Evolutionary conservation across 2,329 filamentous ascomycete genomes (phyloP).

Genomic region (Penicillium sp.): DNA sequence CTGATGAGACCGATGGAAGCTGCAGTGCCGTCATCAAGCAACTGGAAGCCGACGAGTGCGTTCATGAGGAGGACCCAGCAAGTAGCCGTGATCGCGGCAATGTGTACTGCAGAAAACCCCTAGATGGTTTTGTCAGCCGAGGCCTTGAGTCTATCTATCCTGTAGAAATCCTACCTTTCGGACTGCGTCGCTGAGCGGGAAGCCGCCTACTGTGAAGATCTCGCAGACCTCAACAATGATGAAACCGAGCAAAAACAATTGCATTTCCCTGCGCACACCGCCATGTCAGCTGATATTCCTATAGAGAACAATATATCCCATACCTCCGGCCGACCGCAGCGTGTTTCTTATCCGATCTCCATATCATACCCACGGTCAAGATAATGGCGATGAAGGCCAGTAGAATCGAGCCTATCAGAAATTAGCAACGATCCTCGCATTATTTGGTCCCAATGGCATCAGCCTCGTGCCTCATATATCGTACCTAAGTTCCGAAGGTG

Average conservation of each 20-base stretch:
- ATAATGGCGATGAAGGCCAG: slow-evolving; percentile 69
- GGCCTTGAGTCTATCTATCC: neutral
- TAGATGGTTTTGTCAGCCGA: slow-evolving; percentile 29
- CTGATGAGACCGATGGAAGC: slow-evolving; percentile 69
- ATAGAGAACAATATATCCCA: slow-evolving; percentile 16
- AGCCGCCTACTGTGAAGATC: slow-evolving; percentile 87
- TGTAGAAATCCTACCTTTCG: slow-evolving; percentile 51
- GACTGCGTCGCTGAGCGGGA: slow-evolving; percentile 63
- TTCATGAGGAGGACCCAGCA: slow-evolving; percentile 89
- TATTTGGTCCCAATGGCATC: neutral
- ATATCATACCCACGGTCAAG: slow-evolving; percentile 58
- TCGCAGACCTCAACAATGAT: slow-evolving; percentile 86
- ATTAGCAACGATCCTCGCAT: slow-evolving; percentile 11
- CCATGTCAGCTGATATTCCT: slow-evolving; percentile 10
- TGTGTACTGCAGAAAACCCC: slow-evolving; percentile 82
- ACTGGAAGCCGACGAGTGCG: slow-evolving; percentile 81
- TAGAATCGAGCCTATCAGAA: slow-evolving; percentile 66
- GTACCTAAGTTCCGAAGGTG: slow-evolving; percentile 74
- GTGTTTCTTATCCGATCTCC: slow-evolving; percentile 76
- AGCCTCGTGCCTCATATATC: slow-evolving; percentile 23
- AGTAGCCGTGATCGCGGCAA: slow-evolving; percentile 79
- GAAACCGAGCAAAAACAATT: slow-evolving; percentile 80
- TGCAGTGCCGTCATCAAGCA: slow-evolving; percentile 85
- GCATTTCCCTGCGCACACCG: slow-evolving; percentile 68
- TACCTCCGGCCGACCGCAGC: slow-evolving; percentile 90